A percentile compares a stretch with the other conserved stretches of the same genome.
phyloP scores from a whole-genome alignment of 164 flowering plant species.

The Nymphaea thermarum region DNA sequence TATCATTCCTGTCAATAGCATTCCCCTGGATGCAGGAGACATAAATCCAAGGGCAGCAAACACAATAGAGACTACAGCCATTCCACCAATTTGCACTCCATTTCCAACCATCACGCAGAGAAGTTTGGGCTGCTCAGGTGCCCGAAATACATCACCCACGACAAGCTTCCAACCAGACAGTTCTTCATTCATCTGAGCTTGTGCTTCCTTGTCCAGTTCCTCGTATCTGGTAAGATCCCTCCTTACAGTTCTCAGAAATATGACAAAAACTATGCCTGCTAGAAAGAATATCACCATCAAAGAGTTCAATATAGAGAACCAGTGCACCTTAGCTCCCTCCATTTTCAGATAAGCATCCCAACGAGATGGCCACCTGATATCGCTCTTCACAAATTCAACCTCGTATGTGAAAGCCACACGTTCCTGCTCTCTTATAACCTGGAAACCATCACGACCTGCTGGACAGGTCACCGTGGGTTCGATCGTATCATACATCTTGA shows the following conservation, averaged over 20 bases:
- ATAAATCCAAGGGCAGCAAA: constrained; percentile 34
- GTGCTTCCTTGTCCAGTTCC: constrained; percentile 56
- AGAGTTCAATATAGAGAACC: constrained; percentile 52
- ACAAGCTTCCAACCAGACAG: constrained; percentile 69
- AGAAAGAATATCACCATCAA: constrained; percentile 48
- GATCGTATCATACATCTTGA: constrained; percentile 9
- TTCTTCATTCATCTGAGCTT: constrained; percentile 69
- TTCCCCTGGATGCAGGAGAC: constrained; percentile 36
- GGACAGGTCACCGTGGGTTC: constrained; percentile 1
- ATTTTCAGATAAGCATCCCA: constrained; percentile 56
- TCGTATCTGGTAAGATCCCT: constrained; percentile 39
- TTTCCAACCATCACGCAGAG: constrained; percentile 32
- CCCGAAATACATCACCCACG: constrained; percentile 61
- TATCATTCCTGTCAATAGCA: constrained; percentile 29
- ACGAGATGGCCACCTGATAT: constrained; percentile 40
- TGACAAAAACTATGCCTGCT: constrained; percentile 47
- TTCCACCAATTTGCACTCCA: constrained; percentile 29
- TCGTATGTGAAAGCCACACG: constrained; percentile 32
- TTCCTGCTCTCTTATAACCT: constrained; percentile 15
- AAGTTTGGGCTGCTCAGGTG: constrained; percentile 19
- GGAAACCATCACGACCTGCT: constrained; percentile 4
- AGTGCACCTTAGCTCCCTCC: constrained; percentile 52
- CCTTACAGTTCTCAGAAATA: constrained; percentile 32
- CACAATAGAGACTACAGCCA: constrained; percentile 29
- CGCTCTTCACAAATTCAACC: constrained; percentile 39